phyloP scores from a whole-genome alignment of 345 rosid genomes.

The Excoecaria agallocha region DNA sequence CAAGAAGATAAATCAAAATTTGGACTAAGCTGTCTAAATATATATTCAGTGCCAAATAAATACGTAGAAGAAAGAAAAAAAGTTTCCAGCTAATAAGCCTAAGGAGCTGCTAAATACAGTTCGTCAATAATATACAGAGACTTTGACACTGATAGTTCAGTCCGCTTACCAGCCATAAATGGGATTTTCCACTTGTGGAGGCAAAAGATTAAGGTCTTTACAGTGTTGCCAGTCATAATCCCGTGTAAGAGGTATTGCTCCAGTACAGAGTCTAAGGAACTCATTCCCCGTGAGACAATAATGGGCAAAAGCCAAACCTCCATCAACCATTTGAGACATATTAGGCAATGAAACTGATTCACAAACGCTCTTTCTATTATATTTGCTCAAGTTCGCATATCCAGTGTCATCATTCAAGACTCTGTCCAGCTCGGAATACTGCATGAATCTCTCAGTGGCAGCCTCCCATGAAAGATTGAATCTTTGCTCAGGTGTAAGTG shows the following conservation, averaged over 20 bases:
- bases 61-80: neutral
- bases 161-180: constrained; percentile 62
- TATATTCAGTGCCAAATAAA: constrained; percentile 10
- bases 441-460: constrained; percentile 85
- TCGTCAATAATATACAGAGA: neutral
- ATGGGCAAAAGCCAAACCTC: constrained; percentile 87
- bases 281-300: constrained; percentile 84
- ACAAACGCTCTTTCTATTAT: constrained; percentile 29
- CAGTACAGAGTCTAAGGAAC: constrained; percentile 73
- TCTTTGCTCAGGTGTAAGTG: constrained; percentile 76
- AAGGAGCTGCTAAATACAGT: constrained; percentile 17
- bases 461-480: constrained; percentile 96
- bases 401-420: constrained; percentile 37
- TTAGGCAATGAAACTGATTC: constrained; percentile 64
- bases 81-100: constrained; percentile 8
- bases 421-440: constrained; percentile 73
- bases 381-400: constrained; percentile 11
- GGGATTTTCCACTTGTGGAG: constrained; percentile 81
- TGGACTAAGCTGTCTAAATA: constrained; percentile 6
- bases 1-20: constrained; percentile 15
- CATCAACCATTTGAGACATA: constrained; percentile 61
- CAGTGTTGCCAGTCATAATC: constrained; percentile 81
- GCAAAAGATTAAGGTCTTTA: constrained; percentile 78
- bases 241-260: constrained; percentile 80
- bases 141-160: neutral